These are phyloP conservation scores for bread wheat (Triticum aestivum) DNA, from an alignment of 176 grass and related monocot species.

Conservation along the genomic window IWGSC_CS_RefSeq_v2.1 NC_057801.1:464948116-464948615, in stretches of 20 bases:
- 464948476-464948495: conserved; percentile 44
- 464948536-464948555: conserved; percentile 49
- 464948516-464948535: neutral
- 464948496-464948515: conserved; percentile 42
- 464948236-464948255: neutral
- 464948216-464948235: no score
- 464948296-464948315: conserved; percentile 58
- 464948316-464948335: conserved; percentile 60
- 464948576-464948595: conserved; percentile 67
- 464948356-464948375: conserved; percentile 59
- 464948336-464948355: conserved; percentile 64
- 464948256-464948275: neutral
- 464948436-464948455: conserved; percentile 50
- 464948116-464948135: neutral
- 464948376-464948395: conserved; percentile 45
- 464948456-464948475: conserved; percentile 29
- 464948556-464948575: conserved; percentile 45
- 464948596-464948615: conserved; percentile 69
- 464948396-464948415: conserved; percentile 32
- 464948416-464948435: conserved; percentile 35
- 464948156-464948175: neutral
- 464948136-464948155: neutral
- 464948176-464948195: no score
- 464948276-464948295: conserved; percentile 66
- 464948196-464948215: no score